Percentiles rank a stretch among this genome's conserved stretches.
phyloP scores from a whole-genome alignment of 2,329 filamentous ascomycete genomes.

The Orbilia brochopaga region DNA sequence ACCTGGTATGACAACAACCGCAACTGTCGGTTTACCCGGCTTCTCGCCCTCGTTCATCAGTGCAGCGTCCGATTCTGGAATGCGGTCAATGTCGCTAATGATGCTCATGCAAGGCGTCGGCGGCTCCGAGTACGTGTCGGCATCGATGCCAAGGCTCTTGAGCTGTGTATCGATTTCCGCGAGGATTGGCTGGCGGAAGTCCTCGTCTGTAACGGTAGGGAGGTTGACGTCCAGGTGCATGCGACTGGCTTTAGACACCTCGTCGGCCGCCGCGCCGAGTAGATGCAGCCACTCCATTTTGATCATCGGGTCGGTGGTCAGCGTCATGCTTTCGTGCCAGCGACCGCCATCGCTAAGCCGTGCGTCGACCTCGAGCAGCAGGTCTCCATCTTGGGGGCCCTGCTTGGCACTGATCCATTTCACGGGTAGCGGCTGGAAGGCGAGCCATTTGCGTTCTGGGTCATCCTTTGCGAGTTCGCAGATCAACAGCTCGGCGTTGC shows the following conservation, averaged over 20 bases:
- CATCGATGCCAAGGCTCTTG: conserved; percentile 32
- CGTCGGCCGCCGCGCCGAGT: conserved; percentile 41
- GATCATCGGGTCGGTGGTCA: conserved; percentile 41
- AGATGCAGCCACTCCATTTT: conserved; percentile 50
- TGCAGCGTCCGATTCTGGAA: conserved; percentile 40
- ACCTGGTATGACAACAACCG: conserved; percentile 43
- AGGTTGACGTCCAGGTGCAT: conserved; percentile 35
- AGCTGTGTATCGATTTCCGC: conserved; percentile 47
- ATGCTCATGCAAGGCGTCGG: conserved; percentile 46
- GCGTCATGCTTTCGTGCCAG: conserved; percentile 39
- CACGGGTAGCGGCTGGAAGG: conserved; percentile 86
- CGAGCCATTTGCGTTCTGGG: conserved; percentile 70
- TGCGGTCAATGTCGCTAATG: conserved; percentile 37
- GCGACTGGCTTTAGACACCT: conserved; percentile 39
- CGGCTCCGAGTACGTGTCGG: conserved; percentile 43
- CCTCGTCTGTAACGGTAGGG: background rate
- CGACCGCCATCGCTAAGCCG: conserved; percentile 35
- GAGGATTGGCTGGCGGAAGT: conserved; percentile 32
- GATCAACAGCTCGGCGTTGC: conserved; percentile 83
- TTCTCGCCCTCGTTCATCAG: conserved; percentile 38
- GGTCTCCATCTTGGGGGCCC: conserved; percentile 59
- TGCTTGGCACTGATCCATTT: conserved; percentile 77
- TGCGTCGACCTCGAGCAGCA: conserved; percentile 41
- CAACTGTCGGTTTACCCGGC: conserved; percentile 44
- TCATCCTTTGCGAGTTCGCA: conserved; percentile 82